Base-by-base conservation (phyloP, 495 filamentous ascomycete genomes). In the Penicillium antarcticum region DNA sequence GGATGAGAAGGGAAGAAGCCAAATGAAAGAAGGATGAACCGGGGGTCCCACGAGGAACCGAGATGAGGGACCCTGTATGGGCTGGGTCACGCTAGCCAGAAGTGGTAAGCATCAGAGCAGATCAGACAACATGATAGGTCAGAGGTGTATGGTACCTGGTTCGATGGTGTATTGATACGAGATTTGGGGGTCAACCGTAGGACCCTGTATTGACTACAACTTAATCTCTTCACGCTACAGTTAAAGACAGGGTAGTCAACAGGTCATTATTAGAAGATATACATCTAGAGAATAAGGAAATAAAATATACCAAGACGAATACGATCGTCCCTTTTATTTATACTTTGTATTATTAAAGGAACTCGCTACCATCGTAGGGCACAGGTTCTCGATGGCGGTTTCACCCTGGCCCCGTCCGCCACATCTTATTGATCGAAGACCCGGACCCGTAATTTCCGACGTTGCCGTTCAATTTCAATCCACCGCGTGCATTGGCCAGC, bases 61-160 rank as follows among this genome's bases (percentile, higher is more conserved):
- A 51, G 40, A 44, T 51, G 48, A 51, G 48, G 44, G 31, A 46
- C 44, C 44, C 44, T 35, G 31, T 49, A 29, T 42, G 36, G 19
- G 40, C 21, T 23, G 29, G 33, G 42, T 13, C 37, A 17, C 13
- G 7, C 37, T 49, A 49, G 8, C 38, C 29, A 4, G 4, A 49
- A 23, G 12, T 41, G 37, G 47, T 4, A 40, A 18, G 1, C 17
- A 32, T 9, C 8, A 2, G 3, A 13, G 8, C 0, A 0, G 8
- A 7, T 7, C 5, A 1, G 3, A 13, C 23, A 6, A 13, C 33
- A 6, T 49, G 29, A 49, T 49, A 42, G 38, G 47, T 29, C 26
- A 2, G 6, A 8, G 5, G 26, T 29, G 26, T 29, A 29, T 29
- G 26, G 26, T 29, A 9, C 26, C 26, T 29, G 26, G 26, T 29